Conservation (phyloP, 768 basidiomycete species). For the Suillus brevipes region DNA sequence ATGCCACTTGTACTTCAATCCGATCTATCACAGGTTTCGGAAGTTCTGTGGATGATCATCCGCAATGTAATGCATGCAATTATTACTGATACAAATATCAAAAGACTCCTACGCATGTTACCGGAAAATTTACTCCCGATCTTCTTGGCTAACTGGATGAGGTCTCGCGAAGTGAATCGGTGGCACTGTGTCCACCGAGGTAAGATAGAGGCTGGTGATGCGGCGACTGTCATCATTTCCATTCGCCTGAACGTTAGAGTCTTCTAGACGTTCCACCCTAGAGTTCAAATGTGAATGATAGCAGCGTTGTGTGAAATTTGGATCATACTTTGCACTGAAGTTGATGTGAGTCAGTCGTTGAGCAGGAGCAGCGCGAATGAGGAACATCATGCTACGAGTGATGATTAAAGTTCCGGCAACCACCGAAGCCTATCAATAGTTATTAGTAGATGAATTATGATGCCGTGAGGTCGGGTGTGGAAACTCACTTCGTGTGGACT, state of each 20-base stretch:
- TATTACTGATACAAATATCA: neutral
- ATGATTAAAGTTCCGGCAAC: constrained; percentile 42
- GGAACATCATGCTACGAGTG: constrained; percentile 40
- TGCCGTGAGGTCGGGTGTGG: no score
- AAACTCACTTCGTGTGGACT: constrained; percentile 22
- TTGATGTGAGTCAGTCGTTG: constrained; percentile 32
- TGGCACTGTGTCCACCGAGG: constrained; percentile 29
- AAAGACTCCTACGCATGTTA: neutral
- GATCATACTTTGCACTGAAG: constrained; percentile 43
- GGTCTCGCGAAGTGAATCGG: constrained; percentile 34
- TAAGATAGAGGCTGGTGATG: constrained; percentile 39
- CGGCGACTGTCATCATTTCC: constrained; percentile 24
- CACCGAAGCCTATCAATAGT: constrained; percentile 27
- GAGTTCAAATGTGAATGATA: neutral
- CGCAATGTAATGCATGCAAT: neutral
- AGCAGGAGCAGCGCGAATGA: constrained; percentile 41
- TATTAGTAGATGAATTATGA: neutral
- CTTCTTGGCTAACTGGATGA: constrained; percentile 7
- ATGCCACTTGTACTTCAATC: neutral
- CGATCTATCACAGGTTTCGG: neutral
- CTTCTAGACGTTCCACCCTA: constrained; percentile 28
- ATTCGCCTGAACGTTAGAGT: constrained; percentile 15
- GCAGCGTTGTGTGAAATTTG: neutral
- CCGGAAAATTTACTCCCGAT: neutral
- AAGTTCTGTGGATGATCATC: neutral